Evolutionary conservation across 257 asterid species (phyloP), one percentile per base, ranked within the genome.

Genomic region (Primulina eburnea): DNA sequence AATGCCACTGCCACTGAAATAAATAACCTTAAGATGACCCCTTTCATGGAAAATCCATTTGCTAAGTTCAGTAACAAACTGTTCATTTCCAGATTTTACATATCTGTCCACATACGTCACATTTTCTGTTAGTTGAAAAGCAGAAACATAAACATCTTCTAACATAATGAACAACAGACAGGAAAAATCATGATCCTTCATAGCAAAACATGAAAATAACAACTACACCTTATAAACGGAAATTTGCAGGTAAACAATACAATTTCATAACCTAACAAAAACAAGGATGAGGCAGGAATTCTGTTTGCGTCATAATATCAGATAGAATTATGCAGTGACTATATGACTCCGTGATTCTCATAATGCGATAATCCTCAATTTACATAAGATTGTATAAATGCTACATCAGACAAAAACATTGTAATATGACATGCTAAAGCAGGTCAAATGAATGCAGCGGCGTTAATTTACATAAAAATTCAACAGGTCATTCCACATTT

Each of bases 1-100:
- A 75, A 61, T 29, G 7, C 37, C 6, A 67, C 20, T 35, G 50
- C 35, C 60, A 35, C 33, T 9, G 6, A 56, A 47, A 70, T 61
- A 70, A 3, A 67, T 70, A 70, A 89, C 97, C 97, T 88, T 90
- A 57, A 90, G 86, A 80, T 90, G 94, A 63, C 97, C 96, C 71
- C 94, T 83, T 75, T 86, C 96, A 76, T 90, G 97, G 88, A 90
- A 90, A 71, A 90, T 80, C 97, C 97, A 90, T 83, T 88, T 90
- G 87, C 92, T 82, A 77, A 85, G 73, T 82, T 90, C 97, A 62
- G 87, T 82, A 59, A 78, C 72, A 72, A 90, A 88, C 75, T 88
- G 92, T 69, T 90, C 92, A 8, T 90, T 90, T 57, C 97, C 94
- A 63, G 92, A 90, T 87, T 85, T 90, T 63, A 60, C 84, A 55